Evolutionary conservation across 495 filamentous ascomycete genomes (phyloP).

Genomic region (Alectoria sarmentosa): DNA sequence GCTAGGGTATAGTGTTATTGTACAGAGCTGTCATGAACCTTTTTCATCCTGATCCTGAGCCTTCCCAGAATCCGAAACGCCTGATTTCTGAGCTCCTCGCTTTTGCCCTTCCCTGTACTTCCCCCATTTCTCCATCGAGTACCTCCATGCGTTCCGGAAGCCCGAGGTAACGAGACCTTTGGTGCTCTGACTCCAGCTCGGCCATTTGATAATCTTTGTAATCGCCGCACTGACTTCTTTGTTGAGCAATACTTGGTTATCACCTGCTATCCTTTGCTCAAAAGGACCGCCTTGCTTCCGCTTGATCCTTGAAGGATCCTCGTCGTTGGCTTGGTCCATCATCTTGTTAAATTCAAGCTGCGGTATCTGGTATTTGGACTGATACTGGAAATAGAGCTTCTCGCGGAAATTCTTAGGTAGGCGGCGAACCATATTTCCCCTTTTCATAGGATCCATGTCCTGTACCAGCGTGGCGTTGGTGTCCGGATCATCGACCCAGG

Average conservation of each 20-base stretch:
- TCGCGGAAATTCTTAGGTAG: slow-evolving; percentile 81
- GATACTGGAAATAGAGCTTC: slow-evolving; percentile 89
- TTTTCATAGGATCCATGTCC: slow-evolving; percentile 83
- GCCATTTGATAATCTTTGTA: slow-evolving; percentile 83
- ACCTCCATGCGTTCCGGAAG: slow-evolving; percentile 56
- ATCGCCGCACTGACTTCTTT: slow-evolving; percentile 65
- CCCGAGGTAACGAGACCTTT: slow-evolving; percentile 79
- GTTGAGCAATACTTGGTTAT: slow-evolving; percentile 55
- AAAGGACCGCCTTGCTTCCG: slow-evolving; percentile 74
- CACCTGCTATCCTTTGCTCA: slow-evolving; percentile 71
- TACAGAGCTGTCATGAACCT: slow-evolving; percentile 5
- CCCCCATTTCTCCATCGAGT: slow-evolving; percentile 74
- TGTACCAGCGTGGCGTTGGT: slow-evolving; percentile 59
- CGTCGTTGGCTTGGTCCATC: slow-evolving; percentile 63
- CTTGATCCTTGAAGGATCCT: slow-evolving; percentile 60
- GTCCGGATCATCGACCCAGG: slow-evolving; percentile 61
- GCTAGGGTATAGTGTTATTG: neutral
- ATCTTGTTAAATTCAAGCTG: slow-evolving; percentile 77
- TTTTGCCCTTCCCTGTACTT: slow-evolving; percentile 50
- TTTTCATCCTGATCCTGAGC: slow-evolving; percentile 4
- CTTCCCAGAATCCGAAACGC: neutral
- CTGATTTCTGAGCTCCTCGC: neutral
- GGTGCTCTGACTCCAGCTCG: slow-evolving; percentile 72
- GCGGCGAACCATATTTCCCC: slow-evolving; percentile 93
- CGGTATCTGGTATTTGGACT: slow-evolving; percentile 81